Evolutionary conservation across 129 eudicot genomes (phyloP), one percentile per base, ranked within the genome.

Genomic region (Artemisia annua): DNA sequence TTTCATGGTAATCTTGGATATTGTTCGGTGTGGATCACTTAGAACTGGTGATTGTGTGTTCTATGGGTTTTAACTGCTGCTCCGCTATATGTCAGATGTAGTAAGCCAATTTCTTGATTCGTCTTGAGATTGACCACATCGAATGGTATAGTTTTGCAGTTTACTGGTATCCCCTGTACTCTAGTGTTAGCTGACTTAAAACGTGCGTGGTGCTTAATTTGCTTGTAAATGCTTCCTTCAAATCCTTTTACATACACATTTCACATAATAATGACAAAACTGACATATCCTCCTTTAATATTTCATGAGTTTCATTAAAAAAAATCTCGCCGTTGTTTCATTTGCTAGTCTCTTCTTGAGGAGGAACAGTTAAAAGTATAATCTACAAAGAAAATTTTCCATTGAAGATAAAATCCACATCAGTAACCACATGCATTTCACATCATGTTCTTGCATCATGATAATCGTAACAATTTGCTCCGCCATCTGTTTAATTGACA

Each of bases 51-150:
- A 50, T 15, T 17, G 14, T 62, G 19, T 74, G 68, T 3, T 50
- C 52, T 73, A 28, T 11, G 65, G 44, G 69, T 64, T 7, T 26
- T 61, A 19, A 17, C 64, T 12, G 43, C 24, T 51, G 50, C 11
- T 50, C 46, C 18, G 22, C 18, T 28, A 24, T 55, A 30, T 57
- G 49, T 48, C 71, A 48, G 71, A 67, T 67, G 71, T 56, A 48
- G 13, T 48, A 67, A 67, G 57, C 18, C 17, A 39, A 9, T 15
- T 46, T n/a, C 19, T 5, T 12, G 20, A 30, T 52, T 69, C 30
- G 12, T 52, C 51, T 53, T 28, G 51, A 53, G 62, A 11, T 53
- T 18, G 59, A 48, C 39, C 20, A 48, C 14, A 22, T 48, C 39
- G 15, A 67, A 16, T 20, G 58, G 48, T 10, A 55, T 11, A 52